These are phyloP conservation scores for Candida alai DNA, from an alignment of 805 yeast genomes.

Conservation along the genomic window DNA sequence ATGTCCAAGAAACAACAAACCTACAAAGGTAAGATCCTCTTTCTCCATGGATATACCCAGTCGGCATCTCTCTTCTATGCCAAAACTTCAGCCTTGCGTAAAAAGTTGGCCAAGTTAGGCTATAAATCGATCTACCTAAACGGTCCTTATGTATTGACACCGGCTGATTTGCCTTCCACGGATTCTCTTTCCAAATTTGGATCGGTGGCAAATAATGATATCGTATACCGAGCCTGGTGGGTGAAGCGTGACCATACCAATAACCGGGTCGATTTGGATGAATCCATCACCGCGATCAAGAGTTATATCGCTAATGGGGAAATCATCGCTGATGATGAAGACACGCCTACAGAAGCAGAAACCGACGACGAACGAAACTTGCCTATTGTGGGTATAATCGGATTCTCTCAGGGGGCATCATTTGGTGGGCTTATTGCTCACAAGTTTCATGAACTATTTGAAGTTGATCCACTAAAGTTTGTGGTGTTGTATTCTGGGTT, in stretches of 20 bases:
- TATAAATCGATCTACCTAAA: constrained; percentile 73
- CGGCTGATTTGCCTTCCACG: constrained; percentile 72
- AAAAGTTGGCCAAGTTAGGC: constrained; percentile 60
- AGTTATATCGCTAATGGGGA: constrained; percentile 58
- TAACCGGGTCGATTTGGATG: constrained; percentile 46
- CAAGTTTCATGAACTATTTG: constrained; percentile 52
- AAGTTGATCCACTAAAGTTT: constrained; percentile 51
- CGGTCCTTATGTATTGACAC: constrained; percentile 66
- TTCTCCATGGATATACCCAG: constrained; percentile 89
- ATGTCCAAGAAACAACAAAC: background rate
- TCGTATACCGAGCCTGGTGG: constrained; percentile 72
- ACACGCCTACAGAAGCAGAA: constrained; percentile 16
- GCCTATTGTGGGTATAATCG: constrained; percentile 85
- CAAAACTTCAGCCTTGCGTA: constrained; percentile 86
- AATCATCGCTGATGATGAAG: constrained; percentile 25
- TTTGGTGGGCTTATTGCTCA: constrained; percentile 68
- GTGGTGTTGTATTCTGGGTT: constrained; percentile 74
- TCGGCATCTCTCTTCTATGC: constrained; percentile 79
- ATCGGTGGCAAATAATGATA: constrained; percentile 30
- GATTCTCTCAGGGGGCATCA: constrained; percentile 95
- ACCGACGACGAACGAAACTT: constrained; percentile 19
- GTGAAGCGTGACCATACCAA: constrained; percentile 42
- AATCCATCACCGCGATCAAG: constrained; percentile 46
- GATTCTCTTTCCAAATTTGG: constrained; percentile 50
- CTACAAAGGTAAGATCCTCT: constrained; percentile 55